Evolutionary conservation across 1,284 basidiomycete species (phyloP).

Genomic region (Takashimella tepidaria): DNA sequence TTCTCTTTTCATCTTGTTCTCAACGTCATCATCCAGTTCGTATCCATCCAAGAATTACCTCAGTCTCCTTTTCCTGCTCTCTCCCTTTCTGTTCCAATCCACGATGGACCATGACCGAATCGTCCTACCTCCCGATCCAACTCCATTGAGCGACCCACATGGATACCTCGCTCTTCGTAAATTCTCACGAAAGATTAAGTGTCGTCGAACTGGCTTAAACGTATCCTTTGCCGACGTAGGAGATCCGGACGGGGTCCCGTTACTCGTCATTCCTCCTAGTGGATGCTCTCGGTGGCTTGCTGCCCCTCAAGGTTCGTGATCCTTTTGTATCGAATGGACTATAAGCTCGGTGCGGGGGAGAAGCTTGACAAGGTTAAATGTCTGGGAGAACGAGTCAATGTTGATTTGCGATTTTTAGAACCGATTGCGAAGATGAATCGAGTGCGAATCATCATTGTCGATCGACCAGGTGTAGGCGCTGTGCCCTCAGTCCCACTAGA

Average conservation of each 20-base stretch:
- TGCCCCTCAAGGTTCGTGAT: constrained; percentile 39
- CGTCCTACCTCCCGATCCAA: constrained; percentile 4
- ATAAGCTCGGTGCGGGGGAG: too few relatives aligned
- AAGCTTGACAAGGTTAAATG: too few relatives aligned
- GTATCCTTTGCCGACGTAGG: constrained; percentile 42
- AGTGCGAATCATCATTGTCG: constrained; percentile 38
- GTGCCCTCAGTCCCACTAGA: constrained; percentile 31
- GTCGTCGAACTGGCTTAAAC: constrained; percentile 32
- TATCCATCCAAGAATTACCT: too few relatives aligned
- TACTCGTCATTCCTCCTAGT: constrained; percentile 37
- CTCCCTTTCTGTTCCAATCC: background rate
- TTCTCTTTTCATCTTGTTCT: too few relatives aligned
- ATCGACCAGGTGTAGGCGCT: constrained; percentile 41
- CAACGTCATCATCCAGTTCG: too few relatives aligned
- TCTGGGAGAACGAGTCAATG: background rate
- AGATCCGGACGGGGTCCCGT: constrained; percentile 33
- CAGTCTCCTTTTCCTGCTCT: too few relatives aligned
- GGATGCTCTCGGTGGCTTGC: constrained; percentile 44
- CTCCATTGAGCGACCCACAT: constrained; percentile 29
- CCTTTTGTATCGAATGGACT: too few relatives aligned
- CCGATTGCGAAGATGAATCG: constrained; percentile 34
- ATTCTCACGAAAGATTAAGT: constrained; percentile 32
- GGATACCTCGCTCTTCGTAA: constrained; percentile 32
- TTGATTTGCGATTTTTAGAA: constrained; percentile 19
- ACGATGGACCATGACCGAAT: background rate